Conservation (phyloP, 768 basidiomycete species). For the Cystobasidium ongulense region DNA sequence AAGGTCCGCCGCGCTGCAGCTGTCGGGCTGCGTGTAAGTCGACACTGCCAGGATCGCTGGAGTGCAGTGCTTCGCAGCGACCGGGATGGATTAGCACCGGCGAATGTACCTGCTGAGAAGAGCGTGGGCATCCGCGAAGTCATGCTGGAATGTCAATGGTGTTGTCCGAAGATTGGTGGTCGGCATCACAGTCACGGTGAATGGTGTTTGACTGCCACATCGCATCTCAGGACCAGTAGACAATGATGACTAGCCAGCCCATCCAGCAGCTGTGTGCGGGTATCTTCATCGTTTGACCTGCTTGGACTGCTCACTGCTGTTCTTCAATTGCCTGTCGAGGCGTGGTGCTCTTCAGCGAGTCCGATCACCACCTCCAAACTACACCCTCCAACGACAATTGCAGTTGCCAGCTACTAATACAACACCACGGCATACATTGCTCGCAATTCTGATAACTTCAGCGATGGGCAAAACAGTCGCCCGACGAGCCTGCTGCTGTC, state of each 20-base stretch:
- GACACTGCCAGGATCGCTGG: neutral
- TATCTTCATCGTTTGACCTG: too few species aligned
- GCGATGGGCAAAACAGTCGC: neutral
- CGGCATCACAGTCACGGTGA: neutral
- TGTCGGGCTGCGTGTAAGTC: neutral
- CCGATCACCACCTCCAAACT: too few species aligned
- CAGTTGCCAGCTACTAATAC: too few species aligned
- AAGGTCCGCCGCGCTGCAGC: neutral
- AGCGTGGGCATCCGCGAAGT: neutral
- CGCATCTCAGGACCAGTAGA: too few species aligned
- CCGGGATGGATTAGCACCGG: neutral
- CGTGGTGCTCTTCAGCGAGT: too few species aligned
- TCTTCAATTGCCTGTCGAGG: too few species aligned
- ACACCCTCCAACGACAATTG: too few species aligned
- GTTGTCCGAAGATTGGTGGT: neutral
- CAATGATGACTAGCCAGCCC: too few species aligned
- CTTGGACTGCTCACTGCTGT: too few species aligned
- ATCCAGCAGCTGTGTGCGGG: too few species aligned
- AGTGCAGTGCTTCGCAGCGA: neutral
- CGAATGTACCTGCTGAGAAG: neutral
- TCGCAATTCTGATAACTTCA: neutral
- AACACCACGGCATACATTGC: too few species aligned
- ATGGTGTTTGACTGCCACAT: neutral
- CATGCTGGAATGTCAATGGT: conserved; percentile 8
- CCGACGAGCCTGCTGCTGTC: neutral